Conservation (phyloP, 2,329 filamentous ascomycete species). For the Alternaria metachromatica region DNA sequence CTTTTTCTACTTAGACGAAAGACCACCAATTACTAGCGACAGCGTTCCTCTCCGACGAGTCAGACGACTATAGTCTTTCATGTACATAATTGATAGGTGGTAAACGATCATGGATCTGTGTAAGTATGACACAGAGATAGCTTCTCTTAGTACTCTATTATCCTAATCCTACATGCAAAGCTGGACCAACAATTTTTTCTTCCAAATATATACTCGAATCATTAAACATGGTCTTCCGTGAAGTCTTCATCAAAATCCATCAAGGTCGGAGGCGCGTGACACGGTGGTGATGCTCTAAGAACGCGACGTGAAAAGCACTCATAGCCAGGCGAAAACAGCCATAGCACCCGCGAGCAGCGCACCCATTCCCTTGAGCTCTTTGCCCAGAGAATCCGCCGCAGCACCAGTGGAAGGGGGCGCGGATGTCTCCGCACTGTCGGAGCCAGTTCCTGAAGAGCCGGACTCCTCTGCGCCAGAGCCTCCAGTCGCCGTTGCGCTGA, state of each 20-base stretch:
- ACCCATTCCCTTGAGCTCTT: constrained; percentile 30
- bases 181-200: background rate
- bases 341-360: constrained; percentile 27
- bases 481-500: constrained; percentile 2
- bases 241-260: background rate
- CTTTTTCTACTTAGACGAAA: fast-evolving
- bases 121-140: background rate
- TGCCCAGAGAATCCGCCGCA: constrained; percentile 23
- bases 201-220: constrained; percentile 4
- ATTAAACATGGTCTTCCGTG: background rate
- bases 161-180: background rate
- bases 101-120: background rate
- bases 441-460: background rate
- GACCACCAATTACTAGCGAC: too few species aligned
- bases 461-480: constrained; percentile 1
- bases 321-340: constrained; percentile 33
- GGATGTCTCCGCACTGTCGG: constrained; percentile 9
- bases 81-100: too few species aligned
- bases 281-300: fast-evolving
- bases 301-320: background rate
- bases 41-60: too few species aligned
- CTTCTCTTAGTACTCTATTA: background rate
- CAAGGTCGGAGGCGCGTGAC: background rate
- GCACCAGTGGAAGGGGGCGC: constrained; percentile 20
- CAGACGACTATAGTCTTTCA: too few species aligned